Evolutionary conservation across 164 flowering plant genomes (phyloP), one percentile per base, ranked within the genome.

Genomic region (Vitis amurensis): DNA sequence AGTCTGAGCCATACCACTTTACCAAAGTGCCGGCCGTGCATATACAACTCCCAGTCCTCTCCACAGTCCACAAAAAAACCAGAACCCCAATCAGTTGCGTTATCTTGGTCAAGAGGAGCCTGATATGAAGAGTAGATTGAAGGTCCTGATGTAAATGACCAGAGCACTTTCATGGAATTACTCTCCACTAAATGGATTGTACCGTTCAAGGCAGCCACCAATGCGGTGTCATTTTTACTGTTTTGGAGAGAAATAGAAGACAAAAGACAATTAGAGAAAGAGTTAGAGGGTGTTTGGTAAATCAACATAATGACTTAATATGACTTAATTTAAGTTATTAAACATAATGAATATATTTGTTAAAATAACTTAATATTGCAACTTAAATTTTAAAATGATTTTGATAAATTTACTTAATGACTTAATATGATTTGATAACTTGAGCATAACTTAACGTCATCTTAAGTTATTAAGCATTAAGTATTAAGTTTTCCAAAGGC

Each of bases 111-210:
- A 49, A 71, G n/a, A 19, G 82, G 75, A 66, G 81, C 81, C 61
- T 80, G 90, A 72, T 84, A 86, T 0, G 86, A 77, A 61, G 89
- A 80, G 67, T 84, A 85, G 56, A 88, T 81, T 4, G 96, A 70
- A 1, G 81, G 64, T n/a, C 97, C 98, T 15, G 91, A 79, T n/a
- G 80, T 15, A 69, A 91, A 81, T 3, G 89, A 81, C 97, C 94
- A 90, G 5, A 82, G 64, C 3, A 77, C 61, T 50, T 81, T 74
- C 70, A 71, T 76, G 30, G 92, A 85, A 44, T 70, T 56, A 8
- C 13, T 50, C 10, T 82, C 89, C 69, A 75, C 78, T 14, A 77
- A 69, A 69, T 72, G 67, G 8, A 92, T 52, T 6, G 82, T 83
- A 31, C 98, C 98, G 82, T 90, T 88, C 66, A 72, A 49, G 50